Conservation (phyloP, 1,284 basidiomycete species). For the Cryptococcus sp. region DNA sequence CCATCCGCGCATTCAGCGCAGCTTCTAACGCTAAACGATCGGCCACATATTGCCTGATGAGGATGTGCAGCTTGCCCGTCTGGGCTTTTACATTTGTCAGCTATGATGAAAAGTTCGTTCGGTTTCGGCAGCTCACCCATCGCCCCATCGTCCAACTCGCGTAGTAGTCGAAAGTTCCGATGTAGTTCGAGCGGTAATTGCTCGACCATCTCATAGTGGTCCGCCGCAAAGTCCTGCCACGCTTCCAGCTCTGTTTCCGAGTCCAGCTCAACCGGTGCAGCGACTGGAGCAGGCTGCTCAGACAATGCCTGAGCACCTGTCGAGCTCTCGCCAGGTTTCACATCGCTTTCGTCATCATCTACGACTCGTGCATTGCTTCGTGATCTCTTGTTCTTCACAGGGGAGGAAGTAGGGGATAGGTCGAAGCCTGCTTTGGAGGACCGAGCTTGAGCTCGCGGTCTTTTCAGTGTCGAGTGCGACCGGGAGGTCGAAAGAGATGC, state of each 20-base stretch:
- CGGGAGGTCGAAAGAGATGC: neutral
- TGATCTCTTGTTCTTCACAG: neutral
- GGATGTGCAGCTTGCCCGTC: constrained; percentile 35
- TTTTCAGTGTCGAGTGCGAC: constrained; percentile 1
- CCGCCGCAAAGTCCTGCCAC: constrained; percentile 75
- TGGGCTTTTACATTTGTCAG: constrained; percentile 29
- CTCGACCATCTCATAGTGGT: constrained; percentile 80
- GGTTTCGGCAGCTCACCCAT: constrained; percentile 57
- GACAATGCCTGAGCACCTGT: neutral
- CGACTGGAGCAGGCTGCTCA: neutral
- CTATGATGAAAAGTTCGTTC: no score
- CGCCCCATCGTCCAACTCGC: constrained; percentile 78
- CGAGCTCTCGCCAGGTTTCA: neutral
- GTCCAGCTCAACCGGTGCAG: constrained; percentile 14
- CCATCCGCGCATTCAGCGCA: neutral
- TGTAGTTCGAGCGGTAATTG: constrained; percentile 82
- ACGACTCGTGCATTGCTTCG: no score
- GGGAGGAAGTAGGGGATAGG: neutral
- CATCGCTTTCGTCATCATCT: neutral
- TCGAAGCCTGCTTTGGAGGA: neutral
- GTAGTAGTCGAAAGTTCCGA: constrained; percentile 72
- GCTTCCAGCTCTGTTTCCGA: constrained; percentile 55
- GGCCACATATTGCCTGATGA: constrained; percentile 38
- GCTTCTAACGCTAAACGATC: constrained; percentile 4
- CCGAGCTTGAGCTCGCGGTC: neutral